Conservation (phyloP, 441 rosid genomes). For the Syzygium malaccense region DNA sequence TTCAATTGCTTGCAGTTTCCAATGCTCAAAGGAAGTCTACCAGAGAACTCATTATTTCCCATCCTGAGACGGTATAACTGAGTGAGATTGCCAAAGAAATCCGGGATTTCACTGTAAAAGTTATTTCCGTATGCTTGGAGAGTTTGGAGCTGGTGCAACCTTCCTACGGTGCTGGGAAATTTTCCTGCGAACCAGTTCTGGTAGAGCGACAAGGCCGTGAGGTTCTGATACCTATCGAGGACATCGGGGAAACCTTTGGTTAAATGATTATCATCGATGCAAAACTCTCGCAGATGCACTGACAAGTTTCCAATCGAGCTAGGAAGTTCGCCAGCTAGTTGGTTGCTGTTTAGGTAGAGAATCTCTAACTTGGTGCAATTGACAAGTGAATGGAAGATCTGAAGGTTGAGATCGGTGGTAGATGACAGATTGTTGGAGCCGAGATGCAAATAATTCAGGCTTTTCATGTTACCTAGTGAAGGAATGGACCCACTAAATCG, state of each 20-base stretch:
- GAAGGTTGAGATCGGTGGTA: slow-evolving; percentile 6
- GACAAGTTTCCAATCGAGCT: slow-evolving; percentile 3
- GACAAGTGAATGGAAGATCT: slow-evolving; percentile 4
- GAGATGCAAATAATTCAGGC: background rate
- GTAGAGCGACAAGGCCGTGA: slow-evolving; percentile 1
- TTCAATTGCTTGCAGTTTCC: background rate
- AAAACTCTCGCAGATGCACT: background rate
- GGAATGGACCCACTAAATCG: slow-evolving; percentile 8
- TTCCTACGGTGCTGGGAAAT: slow-evolving; percentile 7
- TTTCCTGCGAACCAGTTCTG: slow-evolving; percentile 10
- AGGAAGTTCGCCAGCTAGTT: slow-evolving; percentile 6
- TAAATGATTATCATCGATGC: slow-evolving; percentile 7
- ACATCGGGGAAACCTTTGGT: slow-evolving; percentile 5
- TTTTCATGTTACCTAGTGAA: slow-evolving; percentile 1
- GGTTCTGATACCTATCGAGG: slow-evolving; percentile 8
- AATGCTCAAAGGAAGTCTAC: slow-evolving; percentile 9
- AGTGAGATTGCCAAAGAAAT: slow-evolving; percentile 10
- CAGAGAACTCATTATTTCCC: slow-evolving; percentile 11
- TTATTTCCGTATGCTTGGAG: background rate
- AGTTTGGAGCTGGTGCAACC: background rate
- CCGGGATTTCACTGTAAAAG: slow-evolving; percentile 7
- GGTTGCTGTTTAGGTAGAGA: slow-evolving; percentile 1
- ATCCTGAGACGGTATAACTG: background rate
- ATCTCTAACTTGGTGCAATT: slow-evolving; percentile 11
- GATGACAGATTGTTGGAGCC: slow-evolving; percentile 11